phyloP scores from a whole-genome alignment of 768 basidiomycete species.

The Lactifluus echinatus region DNA sequence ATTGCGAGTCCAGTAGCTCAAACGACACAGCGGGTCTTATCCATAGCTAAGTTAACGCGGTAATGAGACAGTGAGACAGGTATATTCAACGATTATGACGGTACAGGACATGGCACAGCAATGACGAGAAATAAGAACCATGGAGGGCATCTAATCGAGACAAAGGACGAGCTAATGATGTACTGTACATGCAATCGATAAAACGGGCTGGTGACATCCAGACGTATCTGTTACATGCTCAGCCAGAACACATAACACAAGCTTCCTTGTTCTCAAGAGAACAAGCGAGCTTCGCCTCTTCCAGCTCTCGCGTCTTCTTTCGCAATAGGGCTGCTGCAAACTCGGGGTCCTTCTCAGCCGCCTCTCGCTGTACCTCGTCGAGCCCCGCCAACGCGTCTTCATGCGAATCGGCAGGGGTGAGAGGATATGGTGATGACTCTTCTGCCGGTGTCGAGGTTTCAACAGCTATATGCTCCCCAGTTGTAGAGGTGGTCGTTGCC shows the following conservation, averaged over 20 bases:
- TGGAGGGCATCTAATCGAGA: not conserved
- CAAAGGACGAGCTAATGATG: not conserved
- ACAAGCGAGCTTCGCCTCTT: conserved; percentile 74
- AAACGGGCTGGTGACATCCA: too few relatives aligned
- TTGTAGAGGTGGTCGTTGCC: not conserved
- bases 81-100: not conserved
- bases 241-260: conserved; percentile 87
- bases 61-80: not conserved
- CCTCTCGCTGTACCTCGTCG: conserved; percentile 42
- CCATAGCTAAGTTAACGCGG: too few relatives aligned
- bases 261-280: conserved; percentile 92
- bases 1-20: too few relatives aligned
- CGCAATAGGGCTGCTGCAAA: conserved; percentile 71
- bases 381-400: conserved; percentile 30
- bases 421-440: conserved; percentile 22
- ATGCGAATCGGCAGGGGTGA: conserved; percentile 19
- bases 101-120: too few relatives aligned
- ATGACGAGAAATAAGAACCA: too few relatives aligned
- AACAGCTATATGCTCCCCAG: not conserved
- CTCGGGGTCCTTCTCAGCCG: conserved; percentile 58
- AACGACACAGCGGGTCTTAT: too few relatives aligned
- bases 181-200: not conserved
- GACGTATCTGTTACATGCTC: conserved; percentile 20
- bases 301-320: conserved; percentile 63
- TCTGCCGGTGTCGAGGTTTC: conserved; percentile 15